phyloP scores from a whole-genome alignment of 2,329 filamentous ascomycete genomes.

The Aschersonia sp. region DNA sequence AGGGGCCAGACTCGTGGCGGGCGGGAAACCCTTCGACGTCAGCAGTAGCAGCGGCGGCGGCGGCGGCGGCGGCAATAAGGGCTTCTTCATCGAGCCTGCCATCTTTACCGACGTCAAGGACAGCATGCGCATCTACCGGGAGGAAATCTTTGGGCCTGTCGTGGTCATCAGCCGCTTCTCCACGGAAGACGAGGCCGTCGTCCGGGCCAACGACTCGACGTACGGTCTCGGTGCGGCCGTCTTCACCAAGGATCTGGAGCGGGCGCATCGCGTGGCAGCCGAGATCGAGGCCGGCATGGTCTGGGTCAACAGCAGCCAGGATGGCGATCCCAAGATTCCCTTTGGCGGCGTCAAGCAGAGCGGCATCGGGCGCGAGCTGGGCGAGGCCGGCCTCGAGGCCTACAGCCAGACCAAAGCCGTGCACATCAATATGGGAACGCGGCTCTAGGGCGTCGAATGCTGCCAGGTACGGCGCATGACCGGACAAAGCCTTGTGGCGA shows the following conservation, averaged over 20 bases:
- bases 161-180: slow-evolving; percentile 25
- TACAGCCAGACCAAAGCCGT: slow-evolving; percentile 4
- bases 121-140: slow-evolving; percentile 19
- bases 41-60: slow-evolving; percentile 41
- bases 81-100: slow-evolving; percentile 30
- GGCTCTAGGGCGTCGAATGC: background rate
- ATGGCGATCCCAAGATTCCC: background rate
- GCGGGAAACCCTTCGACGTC: slow-evolving; percentile 43
- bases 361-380: slow-evolving; percentile 3
- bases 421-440: slow-evolving; percentile 2
- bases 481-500: no score
- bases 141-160: slow-evolving; percentile 32
- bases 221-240: slow-evolving; percentile 61
- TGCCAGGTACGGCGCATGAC: no score
- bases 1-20: slow-evolving; percentile 31
- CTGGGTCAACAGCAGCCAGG: slow-evolving; percentile 23
- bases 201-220: slow-evolving; percentile 32
- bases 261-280: slow-evolving; percentile 60
- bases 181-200: slow-evolving; percentile 25
- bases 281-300: slow-evolving; percentile 50
- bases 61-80: slow-evolving; percentile 35
- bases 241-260: slow-evolving; percentile 65
- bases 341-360: slow-evolving; percentile 3
- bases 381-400: slow-evolving; percentile 3
- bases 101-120: slow-evolving; percentile 25